Evolutionary conservation across 352 stramenopile species (phyloP), one percentile per base, ranked within the genome.

Genomic region (Phytophthora pini): DNA sequence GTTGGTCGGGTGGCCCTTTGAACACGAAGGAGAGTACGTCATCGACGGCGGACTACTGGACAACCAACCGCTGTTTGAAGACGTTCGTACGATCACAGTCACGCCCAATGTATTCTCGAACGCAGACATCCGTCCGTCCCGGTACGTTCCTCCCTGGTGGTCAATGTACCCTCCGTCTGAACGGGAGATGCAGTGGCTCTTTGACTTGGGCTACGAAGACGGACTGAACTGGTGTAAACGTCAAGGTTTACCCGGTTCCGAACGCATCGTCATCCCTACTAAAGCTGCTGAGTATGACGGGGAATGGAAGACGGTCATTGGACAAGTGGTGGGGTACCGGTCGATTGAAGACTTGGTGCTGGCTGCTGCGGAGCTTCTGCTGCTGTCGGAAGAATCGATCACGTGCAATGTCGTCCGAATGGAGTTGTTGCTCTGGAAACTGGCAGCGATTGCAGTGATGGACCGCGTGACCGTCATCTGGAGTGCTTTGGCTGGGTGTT

Each of bases 111-210:
- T 72, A 26, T 76, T 74, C 43, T 65, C 74, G 12, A 44, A 47
- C 10, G 80, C 75, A 39, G 79, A 92, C 65, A 90, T 92, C 56
- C 76, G 77, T 9, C 83, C 83, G 22, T 88, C 79, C 6, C 69
- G 77, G 10, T 90, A 90, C 48, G 72, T 92, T 24, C 81, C 81
- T 10, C 52, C 79, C 22, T 84, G 76, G 75, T 92, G 83, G 81
- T 84, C 67, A 10, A 64, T 89, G 56, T 87, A 85, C 41, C 81
- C 79, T 44, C 79, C 81, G 11, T 74, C 70, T 1, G 60, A 74
- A 36, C 66, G 80, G 2, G 76, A 85, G 36, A 74, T 92, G 56
- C 44, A 59, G 34, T 92, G 83, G 83, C 39, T 90, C 20, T 87
- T 77, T 26, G 61, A 82, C 2, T 47, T 89, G 32, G 82, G 82